Conservation (phyloP, 495 filamentous ascomycete genomes). For the Penicillium dipodomyicola region DNA sequence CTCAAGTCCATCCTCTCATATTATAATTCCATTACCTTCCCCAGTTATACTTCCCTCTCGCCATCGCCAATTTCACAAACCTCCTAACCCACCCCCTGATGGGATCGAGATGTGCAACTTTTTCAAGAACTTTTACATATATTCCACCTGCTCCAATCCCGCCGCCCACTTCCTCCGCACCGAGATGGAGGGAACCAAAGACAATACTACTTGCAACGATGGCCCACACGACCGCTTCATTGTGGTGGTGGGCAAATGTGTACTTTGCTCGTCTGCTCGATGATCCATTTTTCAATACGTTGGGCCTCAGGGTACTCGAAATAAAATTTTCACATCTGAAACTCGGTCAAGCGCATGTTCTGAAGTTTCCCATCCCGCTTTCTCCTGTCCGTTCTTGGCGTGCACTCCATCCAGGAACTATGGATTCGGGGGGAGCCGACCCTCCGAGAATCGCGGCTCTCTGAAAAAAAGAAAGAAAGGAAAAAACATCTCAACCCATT, state of each 20-base stretch:
- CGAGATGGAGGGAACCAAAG: slow-evolving; percentile 60
- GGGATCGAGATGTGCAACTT: slow-evolving; percentile 68
- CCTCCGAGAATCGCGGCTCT: slow-evolving; percentile 14
- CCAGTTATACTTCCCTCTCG: slow-evolving; percentile 1
- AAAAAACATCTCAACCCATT: slow-evolving; percentile 12
- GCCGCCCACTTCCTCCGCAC: slow-evolving; percentile 67
- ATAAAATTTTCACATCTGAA: slow-evolving; percentile 7
- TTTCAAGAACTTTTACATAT: slow-evolving; percentile 75
- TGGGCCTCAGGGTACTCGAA: slow-evolving; percentile 1
- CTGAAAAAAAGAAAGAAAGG: not conserved
- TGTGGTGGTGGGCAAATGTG: slow-evolving; percentile 63
- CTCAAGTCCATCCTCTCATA: slow-evolving; percentile 3
- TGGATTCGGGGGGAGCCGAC: slow-evolving; percentile 20
- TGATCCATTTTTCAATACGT: slow-evolving; percentile 5
- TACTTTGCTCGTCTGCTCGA: slow-evolving; percentile 45
- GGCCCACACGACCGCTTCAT: slow-evolving; percentile 77
- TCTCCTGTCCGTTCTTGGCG: slow-evolving; percentile 14
- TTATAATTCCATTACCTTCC: not conserved
- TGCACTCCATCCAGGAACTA: slow-evolving; percentile 19
- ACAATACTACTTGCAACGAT: slow-evolving; percentile 53
- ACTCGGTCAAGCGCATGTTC: slow-evolving; percentile 5
- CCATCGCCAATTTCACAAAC: slow-evolving; percentile 7
- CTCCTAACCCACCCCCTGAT: slow-evolving; percentile 9
- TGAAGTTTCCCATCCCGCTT: slow-evolving; percentile 10
- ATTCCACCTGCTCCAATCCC: slow-evolving; percentile 65